A percentile compares a stretch with the other conserved stretches of the same genome.
Evolutionary conservation across 2,329 filamentous ascomycete genomes (phyloP).

Genomic region (Penicillium frequentans): DNA sequence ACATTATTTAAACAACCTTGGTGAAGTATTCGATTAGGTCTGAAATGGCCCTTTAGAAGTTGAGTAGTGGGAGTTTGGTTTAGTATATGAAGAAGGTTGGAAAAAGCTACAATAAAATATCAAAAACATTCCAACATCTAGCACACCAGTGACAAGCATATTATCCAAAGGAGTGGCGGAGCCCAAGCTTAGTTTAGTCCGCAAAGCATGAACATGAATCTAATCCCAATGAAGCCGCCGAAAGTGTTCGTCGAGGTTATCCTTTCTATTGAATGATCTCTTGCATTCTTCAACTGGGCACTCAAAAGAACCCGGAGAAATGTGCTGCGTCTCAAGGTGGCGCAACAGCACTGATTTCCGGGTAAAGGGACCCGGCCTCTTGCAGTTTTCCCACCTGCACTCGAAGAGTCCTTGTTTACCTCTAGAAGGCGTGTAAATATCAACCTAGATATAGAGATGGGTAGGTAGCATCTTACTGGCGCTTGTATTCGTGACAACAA

Average conservation of each 20-base stretch:
- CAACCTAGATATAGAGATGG: not conserved
- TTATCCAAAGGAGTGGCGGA: too few relatives aligned
- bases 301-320: not conserved
- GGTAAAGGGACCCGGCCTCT: not conserved
- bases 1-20: too few relatives aligned
- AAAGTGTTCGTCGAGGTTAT: not conserved
- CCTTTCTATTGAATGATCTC: not conserved
- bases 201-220: not conserved
- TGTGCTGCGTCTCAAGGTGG: not conserved
- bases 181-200: too few relatives aligned
- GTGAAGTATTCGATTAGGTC: too few relatives aligned
- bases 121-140: too few relatives aligned
- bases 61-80: too few relatives aligned
- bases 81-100: too few relatives aligned
- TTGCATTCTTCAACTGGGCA: not conserved
- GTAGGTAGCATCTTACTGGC: not conserved
- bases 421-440: not conserved
- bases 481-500: not conserved
- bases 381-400: not conserved
- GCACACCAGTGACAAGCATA: too few relatives aligned
- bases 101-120: too few relatives aligned
- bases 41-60: too few relatives aligned
- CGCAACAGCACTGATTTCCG: not conserved
- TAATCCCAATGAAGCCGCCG: not conserved
- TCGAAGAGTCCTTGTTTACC: not conserved